Percentiles rank a stretch among this genome's conserved stretches.
Evolutionary conservation across 192 early-diverging fungal genomes (phyloP).

Genomic region (Gamsiella multidivaricata): DNA sequence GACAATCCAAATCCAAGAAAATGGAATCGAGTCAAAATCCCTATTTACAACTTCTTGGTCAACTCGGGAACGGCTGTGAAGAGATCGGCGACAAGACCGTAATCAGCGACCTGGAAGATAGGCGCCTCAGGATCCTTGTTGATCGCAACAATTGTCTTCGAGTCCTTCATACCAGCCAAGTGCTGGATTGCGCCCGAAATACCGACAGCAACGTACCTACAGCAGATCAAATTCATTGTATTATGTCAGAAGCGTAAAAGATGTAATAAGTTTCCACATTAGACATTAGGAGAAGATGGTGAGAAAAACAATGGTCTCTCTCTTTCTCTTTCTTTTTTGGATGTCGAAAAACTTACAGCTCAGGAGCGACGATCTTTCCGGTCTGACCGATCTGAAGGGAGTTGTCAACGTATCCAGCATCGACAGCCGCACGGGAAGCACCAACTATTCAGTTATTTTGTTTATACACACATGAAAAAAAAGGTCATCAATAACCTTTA

Average conservation of each 20-base stretch:
- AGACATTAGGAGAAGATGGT: background rate
- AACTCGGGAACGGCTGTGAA: conserved; percentile 94
- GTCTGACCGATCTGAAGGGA: conserved; percentile 98
- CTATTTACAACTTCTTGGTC: conserved; percentile 83
- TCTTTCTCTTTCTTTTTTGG: no score
- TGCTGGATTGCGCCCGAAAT: conserved; percentile 98
- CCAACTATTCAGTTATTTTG: conserved; percentile 85
- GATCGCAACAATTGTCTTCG: conserved; percentile 98
- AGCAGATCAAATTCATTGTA: no score
- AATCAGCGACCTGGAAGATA: conserved; percentile 98
- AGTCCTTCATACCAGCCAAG: conserved; percentile 99
- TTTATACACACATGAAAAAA: conserved; percentile 9
- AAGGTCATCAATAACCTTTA: background rate
- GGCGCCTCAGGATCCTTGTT: conserved; percentile 99
- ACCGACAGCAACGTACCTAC: conserved; percentile 92
- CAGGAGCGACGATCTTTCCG: conserved; percentile 97
- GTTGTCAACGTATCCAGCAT: conserved; percentile 96
- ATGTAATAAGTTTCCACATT: no score
- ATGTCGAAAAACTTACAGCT: conserved; percentile 52
- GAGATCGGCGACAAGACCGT: conserved; percentile 95
- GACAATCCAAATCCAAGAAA: no score
- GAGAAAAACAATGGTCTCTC: conserved; percentile 4
- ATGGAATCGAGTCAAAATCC: background rate
- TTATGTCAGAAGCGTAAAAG: conserved; percentile 1
- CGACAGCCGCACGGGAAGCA: conserved; percentile 96